These are phyloP conservation scores for Dothideomycetes sp. DNA, from an alignment of 2,329 filamentous ascomycete species.

Conservation along the genomic window DNA sequence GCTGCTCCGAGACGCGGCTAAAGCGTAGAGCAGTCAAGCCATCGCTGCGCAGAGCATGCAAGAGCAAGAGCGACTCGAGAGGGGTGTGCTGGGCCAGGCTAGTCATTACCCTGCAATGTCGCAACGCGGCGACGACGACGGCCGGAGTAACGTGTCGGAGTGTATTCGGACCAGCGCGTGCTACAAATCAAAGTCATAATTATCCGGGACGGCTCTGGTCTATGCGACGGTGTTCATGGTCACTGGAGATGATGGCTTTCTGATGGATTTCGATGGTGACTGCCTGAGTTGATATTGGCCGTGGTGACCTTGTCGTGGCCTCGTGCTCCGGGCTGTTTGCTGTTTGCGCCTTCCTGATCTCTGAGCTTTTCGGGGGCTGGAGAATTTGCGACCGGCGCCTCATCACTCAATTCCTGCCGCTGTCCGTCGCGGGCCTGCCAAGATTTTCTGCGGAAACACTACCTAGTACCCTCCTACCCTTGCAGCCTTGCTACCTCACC, in stretches of 20 bases:
- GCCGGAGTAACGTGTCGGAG: background rate
- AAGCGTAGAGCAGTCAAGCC: slow-evolving; percentile 59
- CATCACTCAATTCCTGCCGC: background rate
- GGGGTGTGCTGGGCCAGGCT: slow-evolving; percentile 56
- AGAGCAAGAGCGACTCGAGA: slow-evolving; percentile 77
- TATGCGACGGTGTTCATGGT: slow-evolving; percentile 3
- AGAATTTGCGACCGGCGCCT: background rate
- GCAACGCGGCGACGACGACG: background rate
- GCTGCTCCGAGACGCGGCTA: slow-evolving; percentile 60
- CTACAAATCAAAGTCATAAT: background rate
- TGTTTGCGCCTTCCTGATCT: too few species aligned
- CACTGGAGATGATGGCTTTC: background rate
- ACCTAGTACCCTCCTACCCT: too few species aligned
- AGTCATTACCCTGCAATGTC: slow-evolving; percentile 41
- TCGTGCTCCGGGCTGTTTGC: slow-evolving; percentile 5
- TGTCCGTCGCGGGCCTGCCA: too few species aligned
- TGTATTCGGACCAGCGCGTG: background rate
- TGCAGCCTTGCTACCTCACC: too few species aligned
- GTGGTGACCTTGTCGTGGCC: background rate
- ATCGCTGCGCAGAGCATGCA: slow-evolving; percentile 65
- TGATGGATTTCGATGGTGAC: background rate
- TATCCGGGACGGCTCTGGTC: background rate
- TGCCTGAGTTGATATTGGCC: too few species aligned
- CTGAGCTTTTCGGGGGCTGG: background rate
- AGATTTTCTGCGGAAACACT: too few species aligned